Base-by-base conservation (phyloP, 2,329 filamentous ascomycete genomes). In the Amauroascus niger region DNA sequence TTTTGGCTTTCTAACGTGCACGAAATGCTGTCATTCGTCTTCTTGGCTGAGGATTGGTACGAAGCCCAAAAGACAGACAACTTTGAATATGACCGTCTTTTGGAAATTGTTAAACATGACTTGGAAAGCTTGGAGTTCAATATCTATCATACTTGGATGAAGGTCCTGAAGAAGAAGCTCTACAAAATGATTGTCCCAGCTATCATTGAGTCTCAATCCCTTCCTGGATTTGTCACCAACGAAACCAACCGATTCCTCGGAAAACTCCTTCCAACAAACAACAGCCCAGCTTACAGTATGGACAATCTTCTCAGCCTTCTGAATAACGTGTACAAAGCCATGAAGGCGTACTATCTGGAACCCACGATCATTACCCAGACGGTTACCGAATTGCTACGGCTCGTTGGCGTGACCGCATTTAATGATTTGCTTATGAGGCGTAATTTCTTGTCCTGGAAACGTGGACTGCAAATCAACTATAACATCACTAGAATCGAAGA, bases 141-240 rank as follows among this genome's bases (percentile, higher is more conserved):
- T 76, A 98, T 98, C 64, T 98, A 98, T 73, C 93, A 98, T 74
- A 98, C 93, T 24, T 98, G 93, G 93, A 98, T 98, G 93, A 98
- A 98, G 79, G 88, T 96, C 54, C 76, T 98, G 66, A 98, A 98
- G 81, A 96, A 96, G 82, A 95, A 95, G 76, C 79, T 98, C 59
- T 88, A 94, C 65, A 97, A 97, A 80, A 98, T 98, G 93, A 94
- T 98, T 65, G 95, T 98, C 51, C 93, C 93, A 1, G 93, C 93
- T 53, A 98, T 98, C 69, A 98, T 98, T 65, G 93, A 98, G 71
- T 97, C 91, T 46, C 93, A 98, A 71, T 97, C 93, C 22, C 82
- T 98, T 58, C 93, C 93, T 49, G 93, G 93, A 62, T 98, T 98
- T 70, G 93, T 98, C 61, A 98, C 93, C 56, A 98, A 94, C 71